Evolutionary conservation across 2,329 filamentous ascomycete species (phyloP).

Genomic region (Talaromyces albobiverticillius): DNA sequence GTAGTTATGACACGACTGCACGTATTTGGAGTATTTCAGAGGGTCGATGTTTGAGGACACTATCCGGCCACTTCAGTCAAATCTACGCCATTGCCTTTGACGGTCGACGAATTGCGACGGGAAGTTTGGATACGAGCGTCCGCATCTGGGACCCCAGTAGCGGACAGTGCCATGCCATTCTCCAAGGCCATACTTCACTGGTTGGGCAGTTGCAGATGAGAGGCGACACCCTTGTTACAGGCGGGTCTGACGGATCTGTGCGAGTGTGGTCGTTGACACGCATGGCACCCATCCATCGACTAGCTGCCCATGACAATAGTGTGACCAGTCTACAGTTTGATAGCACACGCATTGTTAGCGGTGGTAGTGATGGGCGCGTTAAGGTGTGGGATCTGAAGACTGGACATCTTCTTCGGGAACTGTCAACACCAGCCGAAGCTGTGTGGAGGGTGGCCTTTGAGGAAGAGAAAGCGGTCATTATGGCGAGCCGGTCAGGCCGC

Average conservation of each 20-base stretch:
- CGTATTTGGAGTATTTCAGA: slow-evolving; percentile 98
- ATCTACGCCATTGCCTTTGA: slow-evolving; percentile 99
- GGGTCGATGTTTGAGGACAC: slow-evolving; percentile 83
- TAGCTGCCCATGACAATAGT: slow-evolving; percentile 96
- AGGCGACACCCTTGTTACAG: slow-evolving; percentile 89
- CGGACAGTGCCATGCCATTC: slow-evolving; percentile 81
- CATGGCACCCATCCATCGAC: slow-evolving; percentile 86
- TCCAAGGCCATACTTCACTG: slow-evolving; percentile 94
- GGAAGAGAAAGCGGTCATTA: slow-evolving; percentile 95
- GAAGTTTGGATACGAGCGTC: slow-evolving; percentile 93
- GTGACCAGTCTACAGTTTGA: slow-evolving; percentile 98
- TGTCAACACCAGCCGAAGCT: slow-evolving; percentile 86
- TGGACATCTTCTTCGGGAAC: slow-evolving; percentile 82
- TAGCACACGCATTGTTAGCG: slow-evolving; percentile 89
- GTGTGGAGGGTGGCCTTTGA: slow-evolving; percentile 99
- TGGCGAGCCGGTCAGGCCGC: slow-evolving; percentile 78
- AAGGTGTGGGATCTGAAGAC: slow-evolving; percentile 98
- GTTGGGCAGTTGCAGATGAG: slow-evolving; percentile 97
- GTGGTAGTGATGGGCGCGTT: slow-evolving; percentile 93
- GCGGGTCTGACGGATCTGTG: slow-evolving; percentile 92
- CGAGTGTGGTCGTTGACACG: slow-evolving; percentile 92
- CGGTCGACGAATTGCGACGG: slow-evolving; percentile 86
- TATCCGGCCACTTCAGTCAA: slow-evolving; percentile 94
- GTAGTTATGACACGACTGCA: slow-evolving; percentile 95
- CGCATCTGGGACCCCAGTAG: slow-evolving; percentile 92